Evolutionary conservation across 495 filamentous ascomycete species (phyloP).

Genomic region (Penicillium daleae): DNA sequence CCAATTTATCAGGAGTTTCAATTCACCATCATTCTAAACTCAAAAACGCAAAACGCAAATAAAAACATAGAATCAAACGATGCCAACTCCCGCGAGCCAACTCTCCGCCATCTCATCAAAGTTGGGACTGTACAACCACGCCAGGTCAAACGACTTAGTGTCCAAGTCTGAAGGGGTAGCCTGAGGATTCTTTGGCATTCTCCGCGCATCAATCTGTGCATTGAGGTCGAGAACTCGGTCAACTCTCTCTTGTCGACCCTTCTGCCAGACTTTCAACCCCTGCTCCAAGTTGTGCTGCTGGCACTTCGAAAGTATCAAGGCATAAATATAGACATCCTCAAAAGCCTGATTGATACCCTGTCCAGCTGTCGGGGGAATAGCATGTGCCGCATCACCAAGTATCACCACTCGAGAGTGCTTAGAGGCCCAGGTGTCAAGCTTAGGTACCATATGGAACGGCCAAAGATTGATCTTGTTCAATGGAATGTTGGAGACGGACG

Average conservation of each 20-base stretch:
- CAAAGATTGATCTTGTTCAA: constrained; percentile 38
- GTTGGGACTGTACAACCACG: constrained; percentile 36
- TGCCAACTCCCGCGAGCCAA: constrained; percentile 23
- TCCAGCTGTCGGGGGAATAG: constrained; percentile 49
- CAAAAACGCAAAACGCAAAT: too few relatives aligned
- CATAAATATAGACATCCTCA: constrained; percentile 43
- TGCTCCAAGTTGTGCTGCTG: constrained; percentile 5
- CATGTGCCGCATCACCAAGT: constrained; percentile 53
- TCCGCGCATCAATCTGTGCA: constrained; percentile 34
- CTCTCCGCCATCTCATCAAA: constrained; percentile 33
- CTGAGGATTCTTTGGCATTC: constrained; percentile 30
- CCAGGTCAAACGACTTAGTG: constrained; percentile 37
- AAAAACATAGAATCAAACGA: not conserved
- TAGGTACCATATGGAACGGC: constrained; percentile 48
- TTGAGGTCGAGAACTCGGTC: constrained; percentile 38
- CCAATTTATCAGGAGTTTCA: not conserved
- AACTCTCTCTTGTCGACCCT: constrained; percentile 34
- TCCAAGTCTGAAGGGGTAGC: constrained; percentile 29
- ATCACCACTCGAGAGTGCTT: constrained; percentile 38
- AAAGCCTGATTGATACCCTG: constrained; percentile 50
- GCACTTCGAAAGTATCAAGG: constrained; percentile 21
- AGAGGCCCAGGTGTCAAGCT: constrained; percentile 43
- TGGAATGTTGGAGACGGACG: constrained; percentile 34
- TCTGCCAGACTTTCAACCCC: constrained; percentile 35
- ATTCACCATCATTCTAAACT: not conserved